phyloP scores from a whole-genome alignment of 345 rosid genomes.

The Populus simonii region DNA sequence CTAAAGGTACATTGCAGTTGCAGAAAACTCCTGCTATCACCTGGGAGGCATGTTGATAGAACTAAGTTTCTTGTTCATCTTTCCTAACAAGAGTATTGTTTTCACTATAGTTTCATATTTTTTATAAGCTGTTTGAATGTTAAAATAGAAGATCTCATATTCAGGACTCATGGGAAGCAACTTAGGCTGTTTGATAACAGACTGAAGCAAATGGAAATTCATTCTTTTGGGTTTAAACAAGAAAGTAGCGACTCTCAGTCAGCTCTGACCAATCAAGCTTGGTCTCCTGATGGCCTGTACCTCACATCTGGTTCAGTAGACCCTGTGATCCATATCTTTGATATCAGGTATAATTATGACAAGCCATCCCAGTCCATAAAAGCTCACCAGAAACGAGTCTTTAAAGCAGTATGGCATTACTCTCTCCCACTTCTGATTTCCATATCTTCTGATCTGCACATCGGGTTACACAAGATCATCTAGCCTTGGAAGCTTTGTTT shows the following conservation, averaged over 20 bases:
- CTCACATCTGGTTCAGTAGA: conserved; percentile 90
- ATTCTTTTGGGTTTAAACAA: conserved; percentile 91
- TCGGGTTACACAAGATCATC: conserved; percentile 68
- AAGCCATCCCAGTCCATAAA: conserved; percentile 77
- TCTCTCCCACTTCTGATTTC: conserved; percentile 73
- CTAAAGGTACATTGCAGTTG: not conserved
- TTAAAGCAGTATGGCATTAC: conserved; percentile 82
- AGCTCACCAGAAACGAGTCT: conserved; percentile 87
- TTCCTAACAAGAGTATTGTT: not conserved
- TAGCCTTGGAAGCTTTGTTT: not conserved
- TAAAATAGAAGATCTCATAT: conserved; percentile 5
- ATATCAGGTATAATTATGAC: conserved; percentile 69
- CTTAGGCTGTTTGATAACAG: conserved; percentile 77
- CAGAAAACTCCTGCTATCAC: not conserved
- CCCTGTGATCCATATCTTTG: conserved; percentile 82
- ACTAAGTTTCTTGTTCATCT: not conserved
- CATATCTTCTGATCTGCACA: conserved; percentile 79
- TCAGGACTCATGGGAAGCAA: conserved; percentile 79
- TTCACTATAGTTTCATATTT: not conserved
- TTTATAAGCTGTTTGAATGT: not conserved
- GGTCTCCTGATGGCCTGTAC: conserved; percentile 91
- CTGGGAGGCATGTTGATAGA: not conserved
- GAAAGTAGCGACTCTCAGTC: conserved; percentile 93
- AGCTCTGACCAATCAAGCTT: conserved; percentile 81
- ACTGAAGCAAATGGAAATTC: conserved; percentile 72